Base-by-base conservation (phyloP, 2,329 filamentous ascomycete genomes). In the Fusarium staphyleae region DNA sequence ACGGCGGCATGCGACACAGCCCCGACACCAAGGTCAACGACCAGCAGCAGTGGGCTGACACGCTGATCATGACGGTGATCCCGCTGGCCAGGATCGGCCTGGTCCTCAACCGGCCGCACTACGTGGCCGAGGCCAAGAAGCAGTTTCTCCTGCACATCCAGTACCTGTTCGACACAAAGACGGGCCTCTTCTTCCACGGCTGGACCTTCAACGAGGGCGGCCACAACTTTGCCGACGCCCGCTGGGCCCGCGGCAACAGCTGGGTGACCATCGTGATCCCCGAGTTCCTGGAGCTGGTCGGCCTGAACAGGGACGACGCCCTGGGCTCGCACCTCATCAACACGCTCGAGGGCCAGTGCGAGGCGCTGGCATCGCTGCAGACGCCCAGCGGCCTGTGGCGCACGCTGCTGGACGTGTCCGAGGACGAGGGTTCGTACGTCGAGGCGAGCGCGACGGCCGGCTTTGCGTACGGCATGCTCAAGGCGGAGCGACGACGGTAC, bases 211-310 rank as follows among this genome's bases (percentile, higher is more conserved):
- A 87, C 41, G 81, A 86, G 1, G 82, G 82, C 8, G 87, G 85
- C 0, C 82, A 86, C 69, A 84, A 86, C 69, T 86, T 86, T 62
- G 83, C 83, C 0, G 70, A 76, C 41, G 83, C 83, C 1, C 70
- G 79, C 8, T 86, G 83, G 83, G 83, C 81, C 1, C 72, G 83
- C 19, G 83, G 83, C 14, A 90, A 90, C 69, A 81, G 79, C 56
- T 93, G 90, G 90, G 69, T 93, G 39, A 93, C 89, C 0, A 93
- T 93, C 55, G 89, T 85, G n/a, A 89, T 93, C 46, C 89, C 89
- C 1, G 90, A 93, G 66, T 89, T 93, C 62, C 80, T 93, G 49
- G 90, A 93, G 69, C 70, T 93, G 43, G 74, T 93, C 32, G 81
- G 87, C 32, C 74, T 91, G 19, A 74, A 79, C 3, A 70, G 77